Evolutionary conservation across 306 rosid species (phyloP).

Genomic region (apple (Malus domestica)): ASM211411v1 NC_041796.1:27449501-27450000

Average conservation of each 20-base stretch:
- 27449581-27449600: slow-evolving; percentile 21
- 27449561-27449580: not conserved
- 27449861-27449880: too few species aligned
- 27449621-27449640: not conserved
- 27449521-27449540: too few species aligned
- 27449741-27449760: not conserved
- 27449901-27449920: too few species aligned
- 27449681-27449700: not conserved
- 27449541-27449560: rapidly evolving
- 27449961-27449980: too few species aligned
- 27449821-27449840: too few species aligned
- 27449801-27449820: too few species aligned
- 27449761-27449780: not conserved
- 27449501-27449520: not conserved
- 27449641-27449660: not conserved
- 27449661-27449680: not conserved
- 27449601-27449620: slow-evolving; percentile 32
- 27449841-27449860: too few species aligned
- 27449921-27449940: too few species aligned
- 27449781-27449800: not conserved
- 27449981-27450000: too few species aligned
- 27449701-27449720: not conserved
- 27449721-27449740: not conserved
- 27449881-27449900: too few species aligned
- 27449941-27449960: too few species aligned